These are phyloP conservation scores for Boletus speciosus DNA, from an alignment of 768 basidiomycete genomes.

Conservation along the genomic window DNA sequence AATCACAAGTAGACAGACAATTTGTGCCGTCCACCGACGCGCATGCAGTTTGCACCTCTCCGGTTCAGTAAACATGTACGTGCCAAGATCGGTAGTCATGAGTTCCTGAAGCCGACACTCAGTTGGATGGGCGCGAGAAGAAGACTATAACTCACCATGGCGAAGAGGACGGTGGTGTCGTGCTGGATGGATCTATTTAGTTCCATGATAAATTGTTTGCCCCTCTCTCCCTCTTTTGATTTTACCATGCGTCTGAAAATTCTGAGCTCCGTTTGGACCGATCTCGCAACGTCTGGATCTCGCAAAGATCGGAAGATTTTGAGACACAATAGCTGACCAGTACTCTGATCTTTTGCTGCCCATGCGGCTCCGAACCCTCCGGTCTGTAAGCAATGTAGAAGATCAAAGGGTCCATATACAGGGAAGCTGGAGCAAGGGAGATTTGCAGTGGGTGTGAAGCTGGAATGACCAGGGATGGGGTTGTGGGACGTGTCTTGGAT, in stretches of 20 bases:
- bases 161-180: constrained; percentile 29
- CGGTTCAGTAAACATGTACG: constrained; percentile 26
- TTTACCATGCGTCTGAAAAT: constrained; percentile 35
- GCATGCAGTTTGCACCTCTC: constrained; percentile 27
- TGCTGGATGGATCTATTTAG: constrained; percentile 37
- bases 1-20: constrained; percentile 23
- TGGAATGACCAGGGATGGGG: neutral
- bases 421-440: constrained; percentile 16
- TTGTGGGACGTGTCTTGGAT: neutral
- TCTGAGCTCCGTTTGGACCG: constrained; percentile 32
- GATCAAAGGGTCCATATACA: constrained; percentile 25
- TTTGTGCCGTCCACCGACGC: constrained; percentile 40
- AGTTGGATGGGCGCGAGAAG: neutral
- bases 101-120: constrained; percentile 31
- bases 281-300: constrained; percentile 3
- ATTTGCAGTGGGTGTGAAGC: neutral
- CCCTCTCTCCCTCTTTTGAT: constrained; percentile 16
- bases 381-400: constrained; percentile 13
- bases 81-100: constrained; percentile 36
- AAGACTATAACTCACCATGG: constrained; percentile 34
- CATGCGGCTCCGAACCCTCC: constrained; percentile 22
- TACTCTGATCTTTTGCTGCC: constrained; percentile 23
- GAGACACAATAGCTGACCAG: constrained; percentile 37
- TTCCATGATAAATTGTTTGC: constrained; percentile 37
- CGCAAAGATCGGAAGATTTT: constrained; percentile 30